Evolutionary conservation across 2,329 filamentous ascomycete genomes (phyloP), one percentile per base, ranked within the genome.

Genomic region (Clarireedia hainanense): DNA sequence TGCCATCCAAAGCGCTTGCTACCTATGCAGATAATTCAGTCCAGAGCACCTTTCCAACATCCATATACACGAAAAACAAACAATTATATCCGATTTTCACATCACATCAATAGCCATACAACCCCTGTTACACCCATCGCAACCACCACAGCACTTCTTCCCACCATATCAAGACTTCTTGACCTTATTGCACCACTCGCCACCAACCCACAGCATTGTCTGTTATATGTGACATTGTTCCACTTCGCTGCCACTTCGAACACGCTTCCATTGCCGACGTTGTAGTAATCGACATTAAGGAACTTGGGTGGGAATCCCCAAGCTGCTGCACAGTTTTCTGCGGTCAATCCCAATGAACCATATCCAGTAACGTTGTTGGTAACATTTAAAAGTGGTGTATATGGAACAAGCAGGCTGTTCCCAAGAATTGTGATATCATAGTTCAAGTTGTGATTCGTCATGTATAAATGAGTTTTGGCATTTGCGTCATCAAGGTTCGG

Each of bases 401-500:
- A 87, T 0, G 89, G 89, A 12, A 94, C 84, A 6, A 91, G 74
- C 47, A 94, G 68, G 20, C 77, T 74, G 15, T 79, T 68, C 30
- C 81, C 82, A 2, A 84, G 80, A 37, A 95, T 72, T 52, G 80
- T 79, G 59, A 95, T 80, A 62, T 91, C 79, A 57, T 86, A 79
- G 69, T 96, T 96, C 57, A 96, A 78, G 68, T 96, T 96, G 74
- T 96, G 91, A 72, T 96, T 96, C 65, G 87, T 80, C 67, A 96
- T 78, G 69, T 91, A 95, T 71, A 95, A 77, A 45, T 84, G 79
- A 30, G 84, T 75, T 57, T 75, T 74, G 0, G 80, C 78, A 6
- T 80, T 76, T 2, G 77, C 71, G 0, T 69, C 66, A 2, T 73
- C 65, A 56, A 95, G 73, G 45, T 80, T 74, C 0, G 89, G 89